phyloP scores from a whole-genome alignment of 257 asterid genomes.

The Ehretia macrophylla region DNA sequence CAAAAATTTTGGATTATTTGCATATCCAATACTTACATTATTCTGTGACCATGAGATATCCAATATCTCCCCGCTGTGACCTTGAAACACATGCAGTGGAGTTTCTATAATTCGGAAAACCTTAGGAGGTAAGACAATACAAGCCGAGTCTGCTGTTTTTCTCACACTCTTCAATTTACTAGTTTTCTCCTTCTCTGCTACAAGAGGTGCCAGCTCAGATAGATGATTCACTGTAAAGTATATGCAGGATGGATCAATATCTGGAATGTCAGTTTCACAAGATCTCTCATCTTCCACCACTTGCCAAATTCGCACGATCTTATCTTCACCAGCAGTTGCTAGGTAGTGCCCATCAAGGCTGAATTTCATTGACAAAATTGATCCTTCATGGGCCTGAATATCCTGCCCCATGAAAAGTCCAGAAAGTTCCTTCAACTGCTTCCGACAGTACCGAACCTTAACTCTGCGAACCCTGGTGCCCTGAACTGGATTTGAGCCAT shows the following conservation, averaged over 20 bases:
- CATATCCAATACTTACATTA: conserved; percentile 48
- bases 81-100: conserved; percentile 70
- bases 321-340: conserved; percentile 95
- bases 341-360: conserved; percentile 73
- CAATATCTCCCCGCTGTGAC: conserved; percentile 70
- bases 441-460: conserved; percentile 49
- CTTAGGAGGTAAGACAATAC: conserved; percentile 70
- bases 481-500: conserved; percentile 20
- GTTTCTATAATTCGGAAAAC: conserved; percentile 69
- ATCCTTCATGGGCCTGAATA: conserved; percentile 81
- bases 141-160: conserved; percentile 71
- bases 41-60: conserved; percentile 83
- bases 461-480: conserved; percentile 45
- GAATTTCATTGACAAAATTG: conserved; percentile 80
- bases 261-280: conserved; percentile 48
- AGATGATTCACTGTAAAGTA: conserved; percentile 69
- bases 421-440: conserved; percentile 69
- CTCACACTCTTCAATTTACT: conserved; percentile 34
- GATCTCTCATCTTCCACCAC: conserved; percentile 77
- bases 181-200: conserved; percentile 46
- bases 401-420: conserved; percentile 73
- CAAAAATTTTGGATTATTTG: neutral
- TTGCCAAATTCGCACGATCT: conserved; percentile 74
- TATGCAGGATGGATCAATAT: conserved; percentile 74
- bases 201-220: conserved; percentile 55